These are phyloP conservation scores for Russula compacta DNA, from an alignment of 768 basidiomycete genomes.

Conservation along the genomic window DNA sequence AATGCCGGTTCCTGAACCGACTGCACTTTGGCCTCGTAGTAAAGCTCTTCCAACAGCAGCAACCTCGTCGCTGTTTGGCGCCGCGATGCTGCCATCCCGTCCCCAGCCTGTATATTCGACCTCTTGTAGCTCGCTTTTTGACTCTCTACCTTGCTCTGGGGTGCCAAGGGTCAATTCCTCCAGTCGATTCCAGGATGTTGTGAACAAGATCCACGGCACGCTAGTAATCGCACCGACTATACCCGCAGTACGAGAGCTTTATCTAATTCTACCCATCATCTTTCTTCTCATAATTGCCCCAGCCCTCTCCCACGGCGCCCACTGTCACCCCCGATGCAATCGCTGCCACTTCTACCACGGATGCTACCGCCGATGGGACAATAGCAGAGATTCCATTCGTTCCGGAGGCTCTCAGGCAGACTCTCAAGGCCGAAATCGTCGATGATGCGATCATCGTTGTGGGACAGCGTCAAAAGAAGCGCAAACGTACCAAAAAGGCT, in stretches of 20 bases:
- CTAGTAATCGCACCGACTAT: constrained; percentile 50
- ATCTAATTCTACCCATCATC: background rate
- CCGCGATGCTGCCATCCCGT: background rate
- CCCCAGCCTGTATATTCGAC: constrained; percentile 20
- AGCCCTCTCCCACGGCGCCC: background rate
- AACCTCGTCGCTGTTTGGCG: constrained; percentile 21
- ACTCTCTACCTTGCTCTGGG: constrained; percentile 2
- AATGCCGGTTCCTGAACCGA: background rate
- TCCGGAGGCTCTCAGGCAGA: constrained; percentile 49
- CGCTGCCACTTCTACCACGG: constrained; percentile 1
- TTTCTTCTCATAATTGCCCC: background rate
- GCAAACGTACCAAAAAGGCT: constrained; percentile 41
- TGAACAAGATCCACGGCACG: constrained; percentile 58
- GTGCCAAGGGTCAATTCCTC: background rate
- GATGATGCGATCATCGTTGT: constrained; percentile 69
- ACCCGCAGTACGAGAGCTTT: constrained; percentile 31
- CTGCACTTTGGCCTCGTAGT: constrained; percentile 8
- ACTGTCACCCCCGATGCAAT: constrained; percentile 9
- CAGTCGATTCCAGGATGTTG: constrained; percentile 41
- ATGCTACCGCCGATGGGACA: constrained; percentile 26
- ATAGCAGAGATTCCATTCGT: constrained; percentile 73
- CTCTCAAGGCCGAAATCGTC: constrained; percentile 25
- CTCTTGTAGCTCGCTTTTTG: constrained; percentile 38
- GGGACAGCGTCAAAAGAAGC: constrained; percentile 59
- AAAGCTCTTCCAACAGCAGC: background rate